Evolutionary conservation across 495 filamentous ascomycete genomes (phyloP).

Genomic region (Penicillium paxilli): DNA sequence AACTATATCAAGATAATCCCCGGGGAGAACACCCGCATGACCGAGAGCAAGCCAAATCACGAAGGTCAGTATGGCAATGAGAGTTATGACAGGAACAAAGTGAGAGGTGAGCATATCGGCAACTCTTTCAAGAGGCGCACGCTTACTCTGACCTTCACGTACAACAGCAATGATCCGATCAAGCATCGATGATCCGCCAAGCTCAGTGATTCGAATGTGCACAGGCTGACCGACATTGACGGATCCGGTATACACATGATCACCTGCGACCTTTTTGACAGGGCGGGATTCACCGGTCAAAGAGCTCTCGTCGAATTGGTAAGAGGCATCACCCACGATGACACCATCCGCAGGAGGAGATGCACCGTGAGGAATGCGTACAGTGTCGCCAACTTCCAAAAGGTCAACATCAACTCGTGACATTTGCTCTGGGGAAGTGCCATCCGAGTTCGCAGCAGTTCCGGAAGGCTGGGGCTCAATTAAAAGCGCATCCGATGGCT

Average conservation of each 20-base stretch:
- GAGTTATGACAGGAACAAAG: constrained; percentile 84
- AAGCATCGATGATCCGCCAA: constrained; percentile 80
- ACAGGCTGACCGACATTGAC: constrained; percentile 78
- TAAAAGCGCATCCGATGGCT: constrained; percentile 77
- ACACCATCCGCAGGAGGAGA: constrained; percentile 86
- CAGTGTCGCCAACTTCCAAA: constrained; percentile 80
- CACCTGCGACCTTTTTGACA: constrained; percentile 68
- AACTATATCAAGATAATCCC: constrained; percentile 62
- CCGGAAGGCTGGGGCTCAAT: constrained; percentile 34
- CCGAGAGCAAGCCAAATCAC: constrained; percentile 80
- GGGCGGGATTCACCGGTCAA: constrained; percentile 85
- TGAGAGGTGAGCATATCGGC: constrained; percentile 84
- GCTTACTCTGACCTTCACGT: constrained; percentile 84
- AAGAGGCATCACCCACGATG: constrained; percentile 57
- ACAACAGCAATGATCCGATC: constrained; percentile 90
- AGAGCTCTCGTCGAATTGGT: constrained; percentile 84
- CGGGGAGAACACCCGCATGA: constrained; percentile 63
- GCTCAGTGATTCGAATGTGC: constrained; percentile 65
- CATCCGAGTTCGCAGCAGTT: not conserved
- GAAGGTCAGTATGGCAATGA: constrained; percentile 81
- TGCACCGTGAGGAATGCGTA: constrained; percentile 72
- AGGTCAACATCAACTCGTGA: constrained; percentile 64
- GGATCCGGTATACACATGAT: constrained; percentile 80
- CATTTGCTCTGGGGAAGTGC: constrained; percentile 21
- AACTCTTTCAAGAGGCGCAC: constrained; percentile 82